Evolutionary conservation across 2,329 filamentous ascomycete species (phyloP), one percentile per base, ranked within the genome.

Genomic region (Daldinia sp.): DNA sequence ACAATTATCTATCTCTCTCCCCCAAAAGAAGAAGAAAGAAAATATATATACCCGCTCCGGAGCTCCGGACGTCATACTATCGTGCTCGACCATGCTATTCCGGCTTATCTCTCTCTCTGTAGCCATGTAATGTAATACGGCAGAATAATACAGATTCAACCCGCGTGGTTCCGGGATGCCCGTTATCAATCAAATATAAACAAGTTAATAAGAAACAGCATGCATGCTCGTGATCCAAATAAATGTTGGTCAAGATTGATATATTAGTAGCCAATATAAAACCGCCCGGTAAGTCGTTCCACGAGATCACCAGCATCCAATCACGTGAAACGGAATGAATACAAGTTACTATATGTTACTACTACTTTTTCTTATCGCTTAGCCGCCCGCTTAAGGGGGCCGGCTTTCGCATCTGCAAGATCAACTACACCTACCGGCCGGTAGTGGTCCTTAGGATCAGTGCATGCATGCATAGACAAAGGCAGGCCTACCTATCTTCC

Each of bases 351-450:
- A 12, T 23, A 35, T 35, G 33, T 2, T 35, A 35, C 10, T 35
- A 9, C 9, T 9, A 9, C 33, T 35, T 56, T 28, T 55, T 13
- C 58, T 44, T 63, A 60, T 68, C 58, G 53, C 54, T 20, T 65
- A 59, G 57, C 44, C 46, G 51, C 39, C 39, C 18, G 44, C 42
- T 20, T 59, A 20, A 30, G 42, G n/a, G 26, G 35, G 20, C 7
- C 30, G 37, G 33, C 64, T 37, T 50, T 55, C 10, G 60, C 56
- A 54, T 53, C 60, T 67, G 64, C 57, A 65, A 67, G 56, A 69
- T 69, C 56, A 55, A 3, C 44, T 26, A 30, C 55, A 50, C 15
- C 35, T 54, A 37, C 26, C 9, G 46, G 33, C 1, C 3, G 26
- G 15, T 26, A 51, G 13, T 26, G 26, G 26, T 7, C 46, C 46